Evolutionary conservation across 2,329 filamentous ascomycete genomes (phyloP).

Genomic region (Fusarium xyrophilum): DNA sequence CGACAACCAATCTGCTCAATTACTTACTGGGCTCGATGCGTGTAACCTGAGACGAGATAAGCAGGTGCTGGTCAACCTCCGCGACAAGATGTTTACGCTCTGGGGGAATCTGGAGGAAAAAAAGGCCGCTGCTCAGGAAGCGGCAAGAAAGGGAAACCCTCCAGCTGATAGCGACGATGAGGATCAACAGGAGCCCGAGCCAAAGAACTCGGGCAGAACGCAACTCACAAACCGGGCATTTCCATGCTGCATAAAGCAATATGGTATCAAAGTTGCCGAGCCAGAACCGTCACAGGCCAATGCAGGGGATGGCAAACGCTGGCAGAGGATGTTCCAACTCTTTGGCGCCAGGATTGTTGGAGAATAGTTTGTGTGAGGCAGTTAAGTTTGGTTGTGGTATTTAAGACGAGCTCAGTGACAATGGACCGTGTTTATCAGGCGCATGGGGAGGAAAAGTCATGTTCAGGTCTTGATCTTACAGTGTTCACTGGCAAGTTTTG

Average conservation of each 20-base stretch:
- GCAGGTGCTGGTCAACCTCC: conserved; percentile 58
- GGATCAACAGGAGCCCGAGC: conserved; percentile 16
- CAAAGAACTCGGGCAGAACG: background rate
- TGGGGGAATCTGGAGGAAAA: conserved; percentile 87
- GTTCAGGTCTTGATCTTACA: background rate
- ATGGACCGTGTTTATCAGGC: background rate
- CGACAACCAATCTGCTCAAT: conserved; percentile 61
- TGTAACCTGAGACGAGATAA: conserved; percentile 62
- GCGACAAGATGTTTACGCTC: conserved; percentile 75
- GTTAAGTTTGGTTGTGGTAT: background rate
- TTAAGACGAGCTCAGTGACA: background rate
- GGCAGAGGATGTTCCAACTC: conserved; percentile 69
- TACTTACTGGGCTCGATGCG: conserved; percentile 57
- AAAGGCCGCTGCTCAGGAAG: conserved; percentile 37
- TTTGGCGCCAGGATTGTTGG: conserved; percentile 67
- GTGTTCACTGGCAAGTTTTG: background rate
- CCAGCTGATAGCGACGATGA: conserved; percentile 50
- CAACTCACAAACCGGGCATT: conserved; percentile 65
- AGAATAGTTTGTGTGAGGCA: background rate
- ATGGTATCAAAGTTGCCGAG: conserved; percentile 62
- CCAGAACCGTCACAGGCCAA: conserved; percentile 52
- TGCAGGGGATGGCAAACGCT: conserved; percentile 56
- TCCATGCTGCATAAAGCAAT: conserved; percentile 74
- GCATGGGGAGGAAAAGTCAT: background rate
- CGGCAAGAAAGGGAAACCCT: conserved; percentile 44